Base-by-base conservation (phyloP, 768 basidiomycete genomes). In the Myochromella boudieri region DNA sequence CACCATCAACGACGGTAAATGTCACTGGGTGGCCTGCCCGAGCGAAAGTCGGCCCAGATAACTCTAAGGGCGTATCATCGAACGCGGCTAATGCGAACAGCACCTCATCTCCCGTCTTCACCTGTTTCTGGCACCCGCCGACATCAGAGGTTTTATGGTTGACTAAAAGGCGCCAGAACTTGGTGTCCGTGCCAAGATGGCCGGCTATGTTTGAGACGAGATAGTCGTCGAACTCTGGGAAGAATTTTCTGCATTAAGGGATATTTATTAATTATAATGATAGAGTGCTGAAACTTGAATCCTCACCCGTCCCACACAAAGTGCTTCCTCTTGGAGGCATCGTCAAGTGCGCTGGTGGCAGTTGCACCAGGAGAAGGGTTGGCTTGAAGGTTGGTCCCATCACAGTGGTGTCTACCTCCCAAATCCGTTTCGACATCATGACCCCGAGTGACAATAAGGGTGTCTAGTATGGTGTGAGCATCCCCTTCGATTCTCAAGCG, bases 221-320 rank as follows among this genome's bases (percentile, higher is more conserved):
- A 48, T 64, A 72, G 58, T 76, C 75, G 52, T 76, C 73, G 37
- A 70, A 74, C 27, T 68, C 46, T 1, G 60, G 21, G 39, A 46
- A 59, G 48, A 63, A 73, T 3, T 62, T 61, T 15, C 72, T 72
- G 10, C 33, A 14, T 11, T 14, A 8, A 41, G 37, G 14, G 34
- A 15, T 37, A 31, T 39, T 34, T 17, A 25, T 39, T n/a, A 17
- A 17, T 4, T 38, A 25, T 1, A 24, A n/a, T n/a, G n/a, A n/a
- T n/a, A n/a, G n/a, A n/a, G 8, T 10, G 34, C 6, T 26, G 21
- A 3, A 2, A 42, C n/a, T 2, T 2, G 28, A 6, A 21, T 2
- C 31, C 41, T 29, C 39, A 73, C 69, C 67, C 76, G 57, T 76
- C 72, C 49, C 66, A 77, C 2, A 52, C 40, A 45, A 77, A 76